Base-by-base conservation (phyloP, 2,329 filamentous ascomycete species). In the Tolypocladium tropicale region DNA sequence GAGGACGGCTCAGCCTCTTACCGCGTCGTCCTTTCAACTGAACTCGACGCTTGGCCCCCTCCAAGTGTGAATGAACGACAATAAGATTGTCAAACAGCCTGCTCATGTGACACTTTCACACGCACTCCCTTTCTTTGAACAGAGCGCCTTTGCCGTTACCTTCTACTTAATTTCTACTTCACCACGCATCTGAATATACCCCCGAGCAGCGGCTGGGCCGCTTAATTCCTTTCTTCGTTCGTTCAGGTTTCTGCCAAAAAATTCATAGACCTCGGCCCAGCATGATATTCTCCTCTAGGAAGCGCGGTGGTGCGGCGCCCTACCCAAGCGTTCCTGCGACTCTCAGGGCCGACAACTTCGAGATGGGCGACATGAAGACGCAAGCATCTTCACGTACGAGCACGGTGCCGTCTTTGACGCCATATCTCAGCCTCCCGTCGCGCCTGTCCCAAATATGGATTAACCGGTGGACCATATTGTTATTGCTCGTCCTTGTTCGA, bases 381-480 rank as follows among this genome's bases (percentile, higher is more conserved):
- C 65, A 68, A 52, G 62, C 68, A 54, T 63, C n/a, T n/a, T n/a
- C 66, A 54, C 67, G 67, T 53, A 65, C 80, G 69, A 78, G 78
- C 69, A 85, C 88, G 60, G 80, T 83, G 71, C 82, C 82, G 69
- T 83, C 83, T 68, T 80, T 88, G 67, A 96, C 91, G 61, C 93
- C 94, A 59, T 97, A 97, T 71, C 88, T 99, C 60, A 91, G 92
- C 65, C 84, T 96, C 67, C 84, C 85, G 67, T 86, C 93, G 65
- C 86, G 92, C 66, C 81, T 97, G 65, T 97, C 94, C 54, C 94
- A 99, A 77, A 81, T 95, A 71, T 96, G 93, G 91, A 85, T 99
- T 76, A 97, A 99, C 77, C 84, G 89, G 72, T 99, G 94, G 94
- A 97, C 94, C 41, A 79, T 97, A 58, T 80, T 99, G 52, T 79